phyloP scores from a whole-genome alignment of 345 rosid species.

The Jatropha curcas region DNA sequence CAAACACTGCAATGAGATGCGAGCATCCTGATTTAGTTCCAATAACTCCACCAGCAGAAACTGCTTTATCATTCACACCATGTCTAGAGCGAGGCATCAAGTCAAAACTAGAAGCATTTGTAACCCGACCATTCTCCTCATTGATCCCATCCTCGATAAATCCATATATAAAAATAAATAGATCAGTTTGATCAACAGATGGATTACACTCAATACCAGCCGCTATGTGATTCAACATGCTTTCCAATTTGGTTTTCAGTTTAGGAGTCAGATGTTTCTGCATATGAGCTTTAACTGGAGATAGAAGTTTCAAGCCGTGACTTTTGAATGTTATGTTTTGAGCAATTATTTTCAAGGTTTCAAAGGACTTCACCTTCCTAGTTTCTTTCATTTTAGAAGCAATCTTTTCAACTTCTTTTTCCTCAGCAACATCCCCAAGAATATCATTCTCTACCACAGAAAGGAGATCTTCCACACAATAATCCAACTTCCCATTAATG shows the following conservation, averaged over 20 bases:
- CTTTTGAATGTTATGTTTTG: slow-evolving; percentile 66
- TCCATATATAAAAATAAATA: slow-evolving; percentile 64
- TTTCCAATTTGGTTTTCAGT: slow-evolving; percentile 63
- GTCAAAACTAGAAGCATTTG: slow-evolving; percentile 29
- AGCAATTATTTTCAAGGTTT: slow-evolving; percentile 72
- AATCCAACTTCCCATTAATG: slow-evolving; percentile 61
- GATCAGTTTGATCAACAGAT: slow-evolving; percentile 70
- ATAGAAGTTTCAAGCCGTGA: slow-evolving; percentile 65
- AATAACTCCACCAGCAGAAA: slow-evolving; percentile 29
- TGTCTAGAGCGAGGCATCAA: slow-evolving; percentile 27
- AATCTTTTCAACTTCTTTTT: slow-evolving; percentile 84
- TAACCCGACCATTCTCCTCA: slow-evolving; percentile 44
- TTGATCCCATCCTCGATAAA: slow-evolving; percentile 58
- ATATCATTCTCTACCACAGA: slow-evolving; percentile 69
- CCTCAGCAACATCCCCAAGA: slow-evolving; percentile 89
- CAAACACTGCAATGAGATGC: slow-evolving; percentile 74
- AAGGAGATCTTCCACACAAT: slow-evolving; percentile 78
- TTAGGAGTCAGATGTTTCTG: slow-evolving; percentile 73
- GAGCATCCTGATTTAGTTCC: slow-evolving; percentile 48
- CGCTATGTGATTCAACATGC: slow-evolving; percentile 70
- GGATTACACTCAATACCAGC: slow-evolving; percentile 81
- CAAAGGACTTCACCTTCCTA: slow-evolving; percentile 62
- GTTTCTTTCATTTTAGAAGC: slow-evolving; percentile 94
- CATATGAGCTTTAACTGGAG: slow-evolving; percentile 58
- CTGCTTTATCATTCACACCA: slow-evolving; percentile 31